Conservation (phyloP, 2,329 filamentous ascomycete species). For the Macroventuria anomochaeta region DNA sequence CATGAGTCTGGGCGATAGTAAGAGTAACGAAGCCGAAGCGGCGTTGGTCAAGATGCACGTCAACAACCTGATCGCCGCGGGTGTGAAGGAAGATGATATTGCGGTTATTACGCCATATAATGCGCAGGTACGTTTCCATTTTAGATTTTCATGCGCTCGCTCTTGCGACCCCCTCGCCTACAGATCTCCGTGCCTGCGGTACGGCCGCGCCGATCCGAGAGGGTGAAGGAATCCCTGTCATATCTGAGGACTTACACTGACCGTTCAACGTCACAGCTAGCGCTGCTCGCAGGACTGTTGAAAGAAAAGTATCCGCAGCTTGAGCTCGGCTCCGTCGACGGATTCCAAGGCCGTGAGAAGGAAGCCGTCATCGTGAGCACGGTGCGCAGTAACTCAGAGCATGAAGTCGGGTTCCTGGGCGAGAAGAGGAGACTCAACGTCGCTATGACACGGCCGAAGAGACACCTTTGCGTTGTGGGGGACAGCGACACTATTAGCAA, state of each 20-base stretch:
- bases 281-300: conserved; percentile 74
- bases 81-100: conserved; percentile 82
- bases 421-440: conserved; percentile 94
- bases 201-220: conserved; percentile 11
- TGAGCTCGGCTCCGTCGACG: conserved; percentile 95
- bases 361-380: conserved; percentile 92
- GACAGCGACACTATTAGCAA: conserved; percentile 91
- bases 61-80: conserved; percentile 74
- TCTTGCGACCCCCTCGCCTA: too few relatives aligned
- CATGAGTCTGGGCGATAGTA: conserved; percentile 72
- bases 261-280: conserved; percentile 61
- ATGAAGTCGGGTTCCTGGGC: conserved; percentile 89
- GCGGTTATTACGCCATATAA: conserved; percentile 97
- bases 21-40: conserved; percentile 92
- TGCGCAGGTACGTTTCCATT: conserved; percentile 68
- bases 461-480: conserved; percentile 88
- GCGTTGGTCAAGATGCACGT: conserved; percentile 81
- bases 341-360: conserved; percentile 96
- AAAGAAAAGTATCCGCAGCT: conserved; percentile 83
- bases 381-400: conserved; percentile 86
- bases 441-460: conserved; percentile 93
- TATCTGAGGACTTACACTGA: conserved; percentile 18
- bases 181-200: conserved; percentile 10
- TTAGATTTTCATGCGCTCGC: conserved; percentile 11
- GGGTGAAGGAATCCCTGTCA: conserved; percentile 15